Base-by-base conservation (phyloP, 139 green algal genomes). In the Coelastrella sp. region DNA sequence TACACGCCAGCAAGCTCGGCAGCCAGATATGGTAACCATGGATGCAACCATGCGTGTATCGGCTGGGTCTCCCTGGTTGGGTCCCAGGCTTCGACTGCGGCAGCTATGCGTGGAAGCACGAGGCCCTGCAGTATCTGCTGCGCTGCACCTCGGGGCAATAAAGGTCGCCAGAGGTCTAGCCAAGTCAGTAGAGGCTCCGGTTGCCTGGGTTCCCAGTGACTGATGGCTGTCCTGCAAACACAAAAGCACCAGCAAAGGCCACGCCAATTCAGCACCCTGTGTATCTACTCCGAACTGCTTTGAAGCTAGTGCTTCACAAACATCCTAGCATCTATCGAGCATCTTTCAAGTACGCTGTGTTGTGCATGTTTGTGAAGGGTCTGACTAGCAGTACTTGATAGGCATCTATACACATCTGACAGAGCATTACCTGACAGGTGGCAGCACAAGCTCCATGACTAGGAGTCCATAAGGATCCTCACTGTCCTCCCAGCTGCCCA, bases 21-120 rank as follows among this genome's bases (percentile, higher is more conserved):
- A 0, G 91, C 93, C 57, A 99, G 88, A 64, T 90, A 89, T 3
- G 93, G 93, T 81, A 99, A 93, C 97, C 97, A 99, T 43, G 97
- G 97, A 87, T 99, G 97, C 84, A 99, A 86, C 97, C 97, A 99
- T 6, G 91, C 90, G 84, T 99, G 97, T 66, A 98, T 91, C 27
- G 97, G 89, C 76, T 98, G 88, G 6, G 91, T 91, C 86, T 98
- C 96, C 21, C 79, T 60, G 30, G 90, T 87, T 35, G 97, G 97
- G 85, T 99, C 94, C 97, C 97, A 99, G 5, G 79, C 72, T 38
- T 93, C 89, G 30, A 98, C 93, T 40, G 92, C 93, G 27, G 75
- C n/a, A n/a, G 80, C 68, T 62, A 99, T 88, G 84, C 91, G 91
- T 15, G 97, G 97, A 82, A 98, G 84, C 17, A 99, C 90, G 48